These are phyloP conservation scores for Alternaria rosae DNA, from an alignment of 2,329 filamentous ascomycete genomes.

Conservation along the genomic window DNA sequence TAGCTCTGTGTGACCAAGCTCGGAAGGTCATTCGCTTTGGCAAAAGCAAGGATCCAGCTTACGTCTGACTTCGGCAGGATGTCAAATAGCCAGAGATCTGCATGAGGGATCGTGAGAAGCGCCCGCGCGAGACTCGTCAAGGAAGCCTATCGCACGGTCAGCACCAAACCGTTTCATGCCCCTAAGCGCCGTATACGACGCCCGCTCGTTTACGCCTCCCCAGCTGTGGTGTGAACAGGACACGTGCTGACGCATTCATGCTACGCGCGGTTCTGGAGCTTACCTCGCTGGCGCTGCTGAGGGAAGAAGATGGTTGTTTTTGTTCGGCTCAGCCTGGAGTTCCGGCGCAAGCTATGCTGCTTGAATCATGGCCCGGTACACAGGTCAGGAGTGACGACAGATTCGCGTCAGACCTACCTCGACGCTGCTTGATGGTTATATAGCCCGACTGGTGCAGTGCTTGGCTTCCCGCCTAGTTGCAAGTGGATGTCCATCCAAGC, in stretches of 20 bases:
- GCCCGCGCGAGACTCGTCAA: conserved; percentile 35
- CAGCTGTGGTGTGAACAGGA: conserved; percentile 10
- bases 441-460: conserved; percentile 19
- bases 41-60: conserved; percentile 48
- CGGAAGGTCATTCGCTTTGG: conserved; percentile 49
- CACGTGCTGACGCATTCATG: conserved; percentile 9
- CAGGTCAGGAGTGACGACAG: neutral
- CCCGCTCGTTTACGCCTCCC: conserved; percentile 13
- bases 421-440: conserved; percentile 7
- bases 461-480: conserved; percentile 34
- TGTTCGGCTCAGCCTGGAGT: conserved; percentile 24
- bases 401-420: neutral
- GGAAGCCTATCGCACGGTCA: conserved; percentile 38
- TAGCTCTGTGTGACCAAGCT: conserved; percentile 45
- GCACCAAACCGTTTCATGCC: conserved; percentile 24
- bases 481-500: conserved; percentile 38
- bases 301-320: conserved; percentile 16
- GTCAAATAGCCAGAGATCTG: conserved; percentile 47
- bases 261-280: conserved; percentile 31
- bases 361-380: conserved; percentile 11
- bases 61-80: conserved; percentile 38
- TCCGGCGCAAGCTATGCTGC: conserved; percentile 12
- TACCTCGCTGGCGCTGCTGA: conserved; percentile 22
- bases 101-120: conserved; percentile 40
- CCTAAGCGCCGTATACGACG: conserved; percentile 17